phyloP scores from a whole-genome alignment of 2,329 filamentous ascomycete genomes.

The Fusarium sp. region DNA sequence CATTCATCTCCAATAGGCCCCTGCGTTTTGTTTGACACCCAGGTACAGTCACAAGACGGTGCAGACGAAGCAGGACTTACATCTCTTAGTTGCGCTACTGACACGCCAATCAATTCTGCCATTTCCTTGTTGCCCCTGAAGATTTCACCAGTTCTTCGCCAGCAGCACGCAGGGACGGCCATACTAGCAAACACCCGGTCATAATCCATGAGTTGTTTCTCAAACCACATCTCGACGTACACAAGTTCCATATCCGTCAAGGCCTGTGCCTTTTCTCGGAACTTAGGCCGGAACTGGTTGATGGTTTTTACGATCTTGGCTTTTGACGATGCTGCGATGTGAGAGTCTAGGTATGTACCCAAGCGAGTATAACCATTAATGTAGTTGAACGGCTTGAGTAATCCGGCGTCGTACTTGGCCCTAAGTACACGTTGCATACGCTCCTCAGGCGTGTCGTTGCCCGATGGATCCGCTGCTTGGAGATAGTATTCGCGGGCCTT shows the following conservation, averaged over 20 bases:
- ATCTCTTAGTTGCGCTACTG: conserved; percentile 89
- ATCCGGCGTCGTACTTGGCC: conserved; percentile 94
- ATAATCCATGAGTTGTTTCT: conserved; percentile 95
- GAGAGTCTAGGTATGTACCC: conserved; percentile 89
- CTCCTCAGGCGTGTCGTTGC: conserved; percentile 85
- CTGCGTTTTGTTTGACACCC: conserved; percentile 9
- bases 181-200: conserved; percentile 98
- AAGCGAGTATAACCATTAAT: conserved; percentile 94
- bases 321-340: conserved; percentile 83
- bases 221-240: conserved; percentile 99
- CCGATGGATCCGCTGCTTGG: conserved; percentile 93
- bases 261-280: conserved; percentile 91
- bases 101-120: conserved; percentile 94
- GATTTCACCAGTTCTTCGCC: conserved; percentile 96
- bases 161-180: conserved; percentile 97
- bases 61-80: conserved; percentile 64
- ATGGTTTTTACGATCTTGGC: conserved; percentile 93
- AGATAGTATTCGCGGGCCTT: conserved; percentile 93
- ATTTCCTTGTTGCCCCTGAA: conserved; percentile 98
- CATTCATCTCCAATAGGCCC: conserved; percentile 6
- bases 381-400: conserved; percentile 98
- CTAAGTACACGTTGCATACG: conserved; percentile 94
- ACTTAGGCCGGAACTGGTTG: conserved; percentile 93
- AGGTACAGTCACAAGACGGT: conserved; percentile 7
- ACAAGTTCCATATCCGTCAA: conserved; percentile 95